A percentile compares a stretch with the other conserved stretches of the same genome.
These are phyloP conservation scores for Penicillium sp. DNA, from an alignment of 2,329 filamentous ascomycete genomes.

Conservation along the genomic window DNA sequence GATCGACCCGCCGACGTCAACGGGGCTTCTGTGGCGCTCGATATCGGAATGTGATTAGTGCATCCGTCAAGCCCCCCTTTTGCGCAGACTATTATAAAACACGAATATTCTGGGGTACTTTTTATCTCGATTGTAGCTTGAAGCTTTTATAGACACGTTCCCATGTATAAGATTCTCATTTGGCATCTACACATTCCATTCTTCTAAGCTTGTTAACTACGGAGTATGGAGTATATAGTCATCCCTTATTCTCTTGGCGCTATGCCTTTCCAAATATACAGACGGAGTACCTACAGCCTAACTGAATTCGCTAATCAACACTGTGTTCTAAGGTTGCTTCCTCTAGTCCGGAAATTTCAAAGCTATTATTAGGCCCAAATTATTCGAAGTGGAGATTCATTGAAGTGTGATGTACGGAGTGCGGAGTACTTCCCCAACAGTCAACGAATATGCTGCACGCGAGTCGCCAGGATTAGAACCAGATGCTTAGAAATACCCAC, in stretches of 20 bases:
- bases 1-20: slow-evolving; percentile 13
- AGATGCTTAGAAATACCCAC: background rate
- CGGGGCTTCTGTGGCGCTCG: slow-evolving; percentile 9
- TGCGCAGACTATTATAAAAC: background rate
- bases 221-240: background rate
- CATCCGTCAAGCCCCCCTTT: background rate
- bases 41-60: slow-evolving; percentile 2
- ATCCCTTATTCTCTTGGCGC: background rate
- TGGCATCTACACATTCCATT: too few relatives aligned
- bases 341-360: background rate
- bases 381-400: background rate
- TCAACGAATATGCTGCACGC: background rate
- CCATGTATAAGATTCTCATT: too few relatives aligned
- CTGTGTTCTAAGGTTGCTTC: background rate
- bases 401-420: background rate
- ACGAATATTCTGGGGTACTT: background rate
- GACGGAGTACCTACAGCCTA: too few relatives aligned
- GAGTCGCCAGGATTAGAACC: background rate
- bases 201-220: too few relatives aligned
- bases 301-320: background rate
- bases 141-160: background rate
- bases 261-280: too few relatives aligned
- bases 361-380: background rate
- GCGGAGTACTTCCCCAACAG: background rate
- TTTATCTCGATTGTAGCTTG: background rate